A percentile compares a stretch with the other conserved stretches of the same genome.
Evolutionary conservation across 306 rosid species (phyloP).

Genomic region (Rosa lucieae): DNA sequence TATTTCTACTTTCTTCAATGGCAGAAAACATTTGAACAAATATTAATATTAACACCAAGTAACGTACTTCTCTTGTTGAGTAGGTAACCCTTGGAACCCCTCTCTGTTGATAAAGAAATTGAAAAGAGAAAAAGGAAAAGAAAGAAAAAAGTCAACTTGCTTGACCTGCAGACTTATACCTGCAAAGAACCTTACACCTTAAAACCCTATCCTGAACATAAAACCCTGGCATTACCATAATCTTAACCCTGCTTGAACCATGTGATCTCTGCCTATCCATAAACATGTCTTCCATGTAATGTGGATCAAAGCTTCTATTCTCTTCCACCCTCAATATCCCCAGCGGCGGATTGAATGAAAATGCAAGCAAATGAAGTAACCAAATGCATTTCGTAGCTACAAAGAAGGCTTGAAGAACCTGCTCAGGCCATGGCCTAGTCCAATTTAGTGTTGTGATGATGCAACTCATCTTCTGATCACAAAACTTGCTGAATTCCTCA

Average conservation of each 20-base stretch:
- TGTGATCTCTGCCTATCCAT: constrained; percentile 71
- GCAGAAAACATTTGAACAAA: neutral
- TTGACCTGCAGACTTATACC: constrained; percentile 63
- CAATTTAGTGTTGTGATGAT: constrained; percentile 71
- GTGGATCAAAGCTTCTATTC: constrained; percentile 58
- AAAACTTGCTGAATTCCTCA: constrained; percentile 88
- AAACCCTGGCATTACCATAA: constrained; percentile 96
- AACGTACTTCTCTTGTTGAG: constrained; percentile 4
- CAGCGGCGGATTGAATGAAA: constrained; percentile 72
- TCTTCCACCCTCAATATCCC: constrained; percentile 83
- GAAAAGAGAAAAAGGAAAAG: neutral
- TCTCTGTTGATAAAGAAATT: constrained; percentile 8
- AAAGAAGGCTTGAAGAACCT: constrained; percentile 87
- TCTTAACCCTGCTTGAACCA: constrained; percentile 73
- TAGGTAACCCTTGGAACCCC: neutral
- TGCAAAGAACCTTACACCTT: constrained; percentile 93
- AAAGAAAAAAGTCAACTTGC: constrained; percentile 10
- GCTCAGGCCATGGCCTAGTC: constrained; percentile 93
- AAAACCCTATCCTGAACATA: constrained; percentile 74
- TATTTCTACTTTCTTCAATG: neutral
- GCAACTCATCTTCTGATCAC: constrained; percentile 92
- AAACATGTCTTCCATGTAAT: constrained; percentile 84
- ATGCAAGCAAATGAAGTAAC: constrained; percentile 89
- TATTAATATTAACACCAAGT: neutral
- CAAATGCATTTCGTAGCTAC: constrained; percentile 90